Base-by-base conservation (phyloP, 2,329 filamentous ascomycete genomes). In the Trichoderma sp. region DNA sequence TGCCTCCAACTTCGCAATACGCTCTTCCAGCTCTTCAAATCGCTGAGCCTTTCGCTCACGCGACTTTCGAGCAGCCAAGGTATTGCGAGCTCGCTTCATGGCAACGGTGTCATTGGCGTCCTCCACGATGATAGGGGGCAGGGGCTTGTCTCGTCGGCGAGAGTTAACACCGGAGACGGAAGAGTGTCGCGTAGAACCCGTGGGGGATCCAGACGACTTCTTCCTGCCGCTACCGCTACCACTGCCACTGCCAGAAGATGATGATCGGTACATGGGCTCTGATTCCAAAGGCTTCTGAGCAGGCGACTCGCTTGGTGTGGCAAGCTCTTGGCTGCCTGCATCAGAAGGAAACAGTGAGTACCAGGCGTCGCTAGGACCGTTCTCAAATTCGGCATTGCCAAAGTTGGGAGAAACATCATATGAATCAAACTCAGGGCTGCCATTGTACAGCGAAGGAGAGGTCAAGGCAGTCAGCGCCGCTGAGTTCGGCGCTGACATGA, bases 71-170 rank as follows among this genome's bases (percentile, higher is more conserved):
- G 95, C 95, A 20, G 95, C 95, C 80, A 97, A 88, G 9, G 94
- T 97, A 81, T 98, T 98, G 76, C 94, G 92, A 65, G 94, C 95
- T 80, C 95, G 93, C 90, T 98, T 98, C 86, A 95, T 88, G 23
- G 93, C 94, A n/a, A 92, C 81, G 11, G 88, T 88, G 78, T 98
- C 95, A 55, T 77, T 83, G 1, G 90, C 88, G 76, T 98, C 93
- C 32, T 91, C 88, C 47, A 94, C 88, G 73, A 92, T 84, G 79
- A 97, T 95, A 7, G 91, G 91, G 74, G 92, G 91, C 70, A 97
- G 85, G 74, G 92, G 91, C 86, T 95, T 95, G 79, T 93, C 90
- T 74, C 93, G 92, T 80, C 92, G 91, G 75, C 93, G 92, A 77
- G 92, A 84, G 78, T 83, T 88, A 70, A 97, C 90, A 73, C 93